Evolutionary conservation across 148 eudicot genomes (phyloP).

Genomic region (Fallopia convolvulus): DNA sequence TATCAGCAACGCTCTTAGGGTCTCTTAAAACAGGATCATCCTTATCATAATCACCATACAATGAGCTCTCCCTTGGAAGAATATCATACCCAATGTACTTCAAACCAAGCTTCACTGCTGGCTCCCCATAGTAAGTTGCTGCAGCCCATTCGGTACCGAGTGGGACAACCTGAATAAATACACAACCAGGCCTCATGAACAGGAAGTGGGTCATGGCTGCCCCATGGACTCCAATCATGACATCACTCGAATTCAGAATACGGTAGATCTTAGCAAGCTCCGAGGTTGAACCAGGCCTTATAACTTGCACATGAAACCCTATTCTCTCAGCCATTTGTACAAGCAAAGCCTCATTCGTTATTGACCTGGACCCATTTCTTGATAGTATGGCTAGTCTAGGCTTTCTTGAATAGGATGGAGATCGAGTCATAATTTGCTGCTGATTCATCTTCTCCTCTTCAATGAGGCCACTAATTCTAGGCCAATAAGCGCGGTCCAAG

Average conservation of each 20-base stretch:
- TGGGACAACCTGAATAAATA: constrained; percentile 76
- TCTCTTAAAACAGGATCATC: constrained; percentile 57
- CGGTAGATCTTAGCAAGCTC: constrained; percentile 70
- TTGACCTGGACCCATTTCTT: constrained; percentile 63
- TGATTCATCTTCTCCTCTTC: constrained; percentile 47
- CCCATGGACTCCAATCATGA: constrained; percentile 84
- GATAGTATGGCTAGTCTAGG: constrained; percentile 68
- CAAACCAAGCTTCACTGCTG: constrained; percentile 61
- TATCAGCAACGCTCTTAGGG: constrained; percentile 45
- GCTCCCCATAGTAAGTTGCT: constrained; percentile 70
- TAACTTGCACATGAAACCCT: constrained; percentile 53
- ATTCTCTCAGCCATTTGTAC: constrained; percentile 63
- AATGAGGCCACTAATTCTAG: constrained; percentile 51
- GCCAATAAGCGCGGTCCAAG: constrained; percentile 65
- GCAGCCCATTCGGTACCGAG: constrained; percentile 89
- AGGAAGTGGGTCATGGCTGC: constrained; percentile 87
- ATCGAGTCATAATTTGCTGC: background rate
- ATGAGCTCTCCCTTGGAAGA: constrained; percentile 66
- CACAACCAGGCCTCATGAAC: constrained; percentile 58
- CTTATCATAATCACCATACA: constrained; percentile 48
- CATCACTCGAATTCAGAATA: constrained; percentile 62
- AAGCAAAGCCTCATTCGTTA: constrained; percentile 49
- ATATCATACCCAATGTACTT: constrained; percentile 70
- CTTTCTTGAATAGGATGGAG: constrained; percentile 27
- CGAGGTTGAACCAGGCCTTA: constrained; percentile 45